Evolutionary conservation across 345 rosid species (phyloP).

Genomic region (Bretschneidera sinensis): DNA sequence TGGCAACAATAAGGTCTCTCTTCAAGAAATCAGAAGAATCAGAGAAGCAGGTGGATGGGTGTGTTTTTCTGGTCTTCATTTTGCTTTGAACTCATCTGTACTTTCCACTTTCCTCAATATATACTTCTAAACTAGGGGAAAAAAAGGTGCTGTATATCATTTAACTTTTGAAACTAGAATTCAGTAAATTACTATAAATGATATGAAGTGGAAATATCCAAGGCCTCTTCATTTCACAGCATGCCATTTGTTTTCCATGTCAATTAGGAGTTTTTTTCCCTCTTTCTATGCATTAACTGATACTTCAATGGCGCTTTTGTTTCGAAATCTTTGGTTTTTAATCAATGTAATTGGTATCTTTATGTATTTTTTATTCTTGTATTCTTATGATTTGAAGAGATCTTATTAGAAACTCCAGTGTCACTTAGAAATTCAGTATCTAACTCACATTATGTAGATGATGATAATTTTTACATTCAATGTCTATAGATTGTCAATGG

Average conservation of each 20-base stretch:
- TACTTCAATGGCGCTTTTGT: too few species aligned
- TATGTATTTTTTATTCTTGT: not conserved
- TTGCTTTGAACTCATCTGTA: not conserved
- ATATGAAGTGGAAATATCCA: not conserved
- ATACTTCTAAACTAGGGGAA: not conserved
- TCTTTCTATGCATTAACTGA: not conserved
- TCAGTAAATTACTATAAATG: not conserved
- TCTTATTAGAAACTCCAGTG: not conserved
- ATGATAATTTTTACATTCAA: conserved; percentile 11
- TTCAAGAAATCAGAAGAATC: conserved; percentile 76
- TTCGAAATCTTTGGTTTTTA: not conserved
- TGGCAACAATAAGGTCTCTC: conserved; percentile 64
- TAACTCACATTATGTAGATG: conserved; percentile 2
- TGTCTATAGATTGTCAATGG: conserved; percentile 66
- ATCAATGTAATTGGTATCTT: not conserved
- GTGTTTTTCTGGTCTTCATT: conserved; percentile 47
- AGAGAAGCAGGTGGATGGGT: conserved; percentile 99
- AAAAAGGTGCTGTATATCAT: too few species aligned
- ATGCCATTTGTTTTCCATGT: too few species aligned
- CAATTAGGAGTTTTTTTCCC: not conserved
- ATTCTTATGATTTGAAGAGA: not conserved
- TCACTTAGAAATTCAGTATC: not conserved
- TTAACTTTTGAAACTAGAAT: not conserved
- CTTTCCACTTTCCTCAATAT: not conserved
- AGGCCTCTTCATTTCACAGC: not conserved